phyloP scores from a whole-genome alignment of 1,139 yeast species.

The Geotrichum fermentans region DNA sequence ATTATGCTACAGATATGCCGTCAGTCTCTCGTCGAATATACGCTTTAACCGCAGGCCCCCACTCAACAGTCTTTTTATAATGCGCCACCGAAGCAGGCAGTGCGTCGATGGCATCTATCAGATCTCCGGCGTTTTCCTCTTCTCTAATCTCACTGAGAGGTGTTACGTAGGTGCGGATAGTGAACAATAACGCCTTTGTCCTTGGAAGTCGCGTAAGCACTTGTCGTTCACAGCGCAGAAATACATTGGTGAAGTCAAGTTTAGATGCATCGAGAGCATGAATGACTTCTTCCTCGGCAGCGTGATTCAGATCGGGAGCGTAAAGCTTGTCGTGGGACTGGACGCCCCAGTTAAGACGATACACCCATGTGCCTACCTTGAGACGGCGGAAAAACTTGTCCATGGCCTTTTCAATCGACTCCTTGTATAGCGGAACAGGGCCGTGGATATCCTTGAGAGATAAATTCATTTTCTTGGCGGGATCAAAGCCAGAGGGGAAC shows the following conservation, averaged over 20 bases:
- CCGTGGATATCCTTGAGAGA: conserved; percentile 46
- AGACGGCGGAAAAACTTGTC: conserved; percentile 54
- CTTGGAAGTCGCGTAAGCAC: conserved; percentile 54
- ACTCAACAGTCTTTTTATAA: conserved; percentile 55
- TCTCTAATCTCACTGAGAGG: conserved; percentile 58
- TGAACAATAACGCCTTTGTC: conserved; percentile 51
- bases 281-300: conserved; percentile 29
- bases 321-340: conserved; percentile 52
- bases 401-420: conserved; percentile 55
- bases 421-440: conserved; percentile 59
- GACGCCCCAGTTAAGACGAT: conserved; percentile 58
- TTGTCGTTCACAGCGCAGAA: conserved; percentile 61
- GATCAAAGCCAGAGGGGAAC: conserved; percentile 75
- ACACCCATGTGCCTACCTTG: conserved; percentile 49
- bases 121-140: conserved; percentile 37
- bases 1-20: conserved; percentile 23
- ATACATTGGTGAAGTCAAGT: conserved; percentile 53
- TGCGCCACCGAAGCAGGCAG: conserved; percentile 55
- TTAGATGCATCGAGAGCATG: conserved; percentile 39
- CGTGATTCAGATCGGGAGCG: conserved; percentile 51
- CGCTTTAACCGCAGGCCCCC: conserved; percentile 61
- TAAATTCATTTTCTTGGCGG: conserved; percentile 46
- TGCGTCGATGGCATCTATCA: conserved; percentile 54
- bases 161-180: conserved; percentile 60
- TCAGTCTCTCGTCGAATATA: conserved; percentile 38